These are phyloP conservation scores for Luvunga scandens DNA, from an alignment of 345 rosid species.

Conservation along the genomic window DNA sequence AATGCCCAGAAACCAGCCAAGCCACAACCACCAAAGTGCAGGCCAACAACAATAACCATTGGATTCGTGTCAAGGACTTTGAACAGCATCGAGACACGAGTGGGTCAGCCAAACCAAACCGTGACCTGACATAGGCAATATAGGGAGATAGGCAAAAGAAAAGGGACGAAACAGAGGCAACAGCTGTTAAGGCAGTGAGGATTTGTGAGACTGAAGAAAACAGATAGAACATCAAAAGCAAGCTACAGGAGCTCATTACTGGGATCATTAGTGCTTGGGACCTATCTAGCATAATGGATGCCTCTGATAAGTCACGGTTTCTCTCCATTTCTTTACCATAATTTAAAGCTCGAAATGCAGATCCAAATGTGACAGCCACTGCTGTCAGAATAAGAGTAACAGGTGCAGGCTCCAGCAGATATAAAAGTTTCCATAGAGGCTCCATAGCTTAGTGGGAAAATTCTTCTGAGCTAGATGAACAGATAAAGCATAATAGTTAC, in stretches of 20 bases:
- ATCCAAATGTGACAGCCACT: constrained; percentile 80
- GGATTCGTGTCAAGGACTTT: constrained; percentile 66
- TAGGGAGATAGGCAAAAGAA: constrained; percentile 81
- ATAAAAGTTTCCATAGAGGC: constrained; percentile 77
- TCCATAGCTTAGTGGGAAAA: too few species aligned
- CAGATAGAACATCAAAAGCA: constrained; percentile 93
- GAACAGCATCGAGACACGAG: constrained; percentile 84
- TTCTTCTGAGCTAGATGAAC: constrained; percentile 13
- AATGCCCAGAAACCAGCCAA: constrained; percentile 95
- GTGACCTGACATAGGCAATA: constrained; percentile 53
- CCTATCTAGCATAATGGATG: constrained; percentile 78
- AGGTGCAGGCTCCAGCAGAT: constrained; percentile 90
- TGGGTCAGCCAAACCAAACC: constrained; percentile 76
- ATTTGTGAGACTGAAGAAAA: constrained; percentile 91
- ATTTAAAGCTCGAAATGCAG: constrained; percentile 94
- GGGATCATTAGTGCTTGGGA: constrained; percentile 98
- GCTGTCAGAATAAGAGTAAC: constrained; percentile 80
- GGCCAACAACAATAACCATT: constrained; percentile 53
- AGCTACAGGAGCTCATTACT: constrained; percentile 93
- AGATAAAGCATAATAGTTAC: background rate
- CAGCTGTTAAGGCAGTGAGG: constrained; percentile 84
- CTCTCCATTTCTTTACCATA: constrained; percentile 95
- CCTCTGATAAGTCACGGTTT: constrained; percentile 79
- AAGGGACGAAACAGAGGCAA: constrained; percentile 85
- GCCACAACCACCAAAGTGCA: constrained; percentile 64